A percentile compares a stretch with the other conserved stretches of the same genome.
Evolutionary conservation across 345 rosid species (phyloP).

Genomic region (Dipteronia sinensis): DNA sequence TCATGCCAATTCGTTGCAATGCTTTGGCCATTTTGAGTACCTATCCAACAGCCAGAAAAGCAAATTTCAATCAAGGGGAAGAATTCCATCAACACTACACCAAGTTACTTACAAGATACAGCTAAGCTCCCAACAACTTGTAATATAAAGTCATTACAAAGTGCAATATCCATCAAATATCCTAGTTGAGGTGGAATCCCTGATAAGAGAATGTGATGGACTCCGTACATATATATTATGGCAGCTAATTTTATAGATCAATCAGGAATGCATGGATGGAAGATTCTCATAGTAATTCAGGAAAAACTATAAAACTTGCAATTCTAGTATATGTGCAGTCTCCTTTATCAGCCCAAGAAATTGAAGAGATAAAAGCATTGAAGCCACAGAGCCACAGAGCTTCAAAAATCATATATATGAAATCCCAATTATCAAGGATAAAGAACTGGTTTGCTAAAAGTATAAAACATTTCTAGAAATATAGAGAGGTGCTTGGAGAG

Average conservation of each 20-base stretch:
- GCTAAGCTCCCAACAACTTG: neutral
- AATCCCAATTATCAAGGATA: neutral
- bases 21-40: slow-evolving; percentile 92
- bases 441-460: neutral
- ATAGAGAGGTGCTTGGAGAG: neutral
- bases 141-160: neutral
- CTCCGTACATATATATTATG: neutral
- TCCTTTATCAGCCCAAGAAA: neutral
- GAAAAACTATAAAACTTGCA: neutral
- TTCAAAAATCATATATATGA: neutral
- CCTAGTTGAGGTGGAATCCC: neutral
- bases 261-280: neutral
- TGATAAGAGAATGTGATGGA: neutral
- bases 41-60: slow-evolving; percentile 38
- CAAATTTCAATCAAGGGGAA: neutral
- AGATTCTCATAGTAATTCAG: neutral
- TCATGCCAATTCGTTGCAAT: slow-evolving; percentile 86
- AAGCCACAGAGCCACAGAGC: neutral
- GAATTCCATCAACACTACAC: neutral
- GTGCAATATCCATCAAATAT: neutral
- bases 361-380: neutral
- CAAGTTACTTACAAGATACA: slow-evolving; percentile 7
- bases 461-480: neutral
- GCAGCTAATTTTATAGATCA: neutral
- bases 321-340: neutral